Conservation (phyloP, 2,329 filamentous ascomycete species). For the Pyrenochaeta sp. region DNA sequence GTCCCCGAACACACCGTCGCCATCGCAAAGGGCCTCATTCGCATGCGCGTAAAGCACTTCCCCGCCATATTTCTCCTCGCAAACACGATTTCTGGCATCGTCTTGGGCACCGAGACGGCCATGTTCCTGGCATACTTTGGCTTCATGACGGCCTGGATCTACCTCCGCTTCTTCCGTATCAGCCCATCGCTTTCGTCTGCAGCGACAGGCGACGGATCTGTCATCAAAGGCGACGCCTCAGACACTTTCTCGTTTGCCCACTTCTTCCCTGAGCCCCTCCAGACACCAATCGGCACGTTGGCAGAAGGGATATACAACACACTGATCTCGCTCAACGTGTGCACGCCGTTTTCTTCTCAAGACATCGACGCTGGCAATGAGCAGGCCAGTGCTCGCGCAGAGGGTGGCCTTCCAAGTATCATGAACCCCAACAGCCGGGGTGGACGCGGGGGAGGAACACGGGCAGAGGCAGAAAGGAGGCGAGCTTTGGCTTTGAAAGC, state of each 20-base stretch:
- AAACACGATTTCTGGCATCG: slow-evolving; percentile 70
- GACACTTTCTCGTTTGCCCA: slow-evolving; percentile 96
- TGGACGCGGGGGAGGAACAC: slow-evolving; percentile 68
- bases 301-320: slow-evolving; percentile 77
- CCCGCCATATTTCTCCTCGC: slow-evolving; percentile 79
- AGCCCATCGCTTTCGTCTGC: slow-evolving; percentile 66
- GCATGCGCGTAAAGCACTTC: slow-evolving; percentile 85
- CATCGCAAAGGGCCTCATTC: slow-evolving; percentile 86
- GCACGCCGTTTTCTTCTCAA: slow-evolving; percentile 83
- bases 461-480: slow-evolving; percentile 90
- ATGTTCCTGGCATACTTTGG: slow-evolving; percentile 82
- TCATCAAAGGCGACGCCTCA: slow-evolving; percentile 86
- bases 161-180: slow-evolving; percentile 92
- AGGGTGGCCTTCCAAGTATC: slow-evolving; percentile 67
- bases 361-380: slow-evolving; percentile 79
- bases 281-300: slow-evolving; percentile 78
- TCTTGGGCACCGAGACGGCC: slow-evolving; percentile 76
- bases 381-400: slow-evolving; percentile 71
- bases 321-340: slow-evolving; percentile 78
- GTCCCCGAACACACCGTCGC: slow-evolving; percentile 97
- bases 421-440: slow-evolving; percentile 60
- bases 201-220: slow-evolving; percentile 60
- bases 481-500: slow-evolving; percentile 89
- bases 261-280: slow-evolving; percentile 88
- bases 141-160: slow-evolving; percentile 90